Evolutionary conservation across 2,329 filamentous ascomycete genomes (phyloP).

Genomic region (Xylariomycetidae sp.): DNA sequence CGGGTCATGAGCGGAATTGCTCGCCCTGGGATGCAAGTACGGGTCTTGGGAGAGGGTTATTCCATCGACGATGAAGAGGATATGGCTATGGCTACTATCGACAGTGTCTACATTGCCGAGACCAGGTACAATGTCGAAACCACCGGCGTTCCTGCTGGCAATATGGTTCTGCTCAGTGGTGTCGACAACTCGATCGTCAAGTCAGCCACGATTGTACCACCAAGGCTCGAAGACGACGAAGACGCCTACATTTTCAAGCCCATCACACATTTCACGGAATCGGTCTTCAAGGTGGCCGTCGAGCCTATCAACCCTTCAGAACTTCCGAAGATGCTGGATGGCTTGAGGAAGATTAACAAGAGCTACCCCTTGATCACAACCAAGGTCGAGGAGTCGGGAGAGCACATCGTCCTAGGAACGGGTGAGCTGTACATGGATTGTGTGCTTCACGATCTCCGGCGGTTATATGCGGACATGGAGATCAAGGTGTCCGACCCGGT

Average conservation of each 20-base stretch:
- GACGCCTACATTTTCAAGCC: conserved; percentile 95
- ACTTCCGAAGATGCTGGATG: conserved; percentile 97
- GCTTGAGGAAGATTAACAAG: conserved; percentile 94
- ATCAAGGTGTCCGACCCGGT: conserved; percentile 98
- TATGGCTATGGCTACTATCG: conserved; percentile 82
- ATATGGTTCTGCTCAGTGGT: conserved; percentile 85
- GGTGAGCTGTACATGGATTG: conserved; percentile 99
- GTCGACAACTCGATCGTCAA: conserved; percentile 99
- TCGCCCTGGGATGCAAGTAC: conserved; percentile 73
- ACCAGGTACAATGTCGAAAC: conserved; percentile 90
- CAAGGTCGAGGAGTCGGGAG: conserved; percentile 96
- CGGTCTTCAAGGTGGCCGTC: conserved; percentile 94
- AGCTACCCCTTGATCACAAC: conserved; percentile 93
- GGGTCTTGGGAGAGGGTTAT: conserved; percentile 91
- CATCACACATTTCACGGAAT: conserved; percentile 91
- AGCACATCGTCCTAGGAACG: conserved; percentile 91
- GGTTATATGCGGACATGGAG: conserved; percentile 97
- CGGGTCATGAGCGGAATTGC: conserved; percentile 91
- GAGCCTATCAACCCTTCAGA: conserved; percentile 98
- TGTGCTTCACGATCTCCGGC: conserved; percentile 87
- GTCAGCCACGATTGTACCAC: conserved; percentile 83
- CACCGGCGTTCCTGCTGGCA: conserved; percentile 88
- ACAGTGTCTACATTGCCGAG: conserved; percentile 84
- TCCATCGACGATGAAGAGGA: conserved; percentile 97
- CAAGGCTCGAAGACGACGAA: conserved; percentile 77